Percentiles rank a stretch among this genome's conserved stretches.
Conservation (phyloP, 75 land plant species). For the Picea sitchensis region DNA sequence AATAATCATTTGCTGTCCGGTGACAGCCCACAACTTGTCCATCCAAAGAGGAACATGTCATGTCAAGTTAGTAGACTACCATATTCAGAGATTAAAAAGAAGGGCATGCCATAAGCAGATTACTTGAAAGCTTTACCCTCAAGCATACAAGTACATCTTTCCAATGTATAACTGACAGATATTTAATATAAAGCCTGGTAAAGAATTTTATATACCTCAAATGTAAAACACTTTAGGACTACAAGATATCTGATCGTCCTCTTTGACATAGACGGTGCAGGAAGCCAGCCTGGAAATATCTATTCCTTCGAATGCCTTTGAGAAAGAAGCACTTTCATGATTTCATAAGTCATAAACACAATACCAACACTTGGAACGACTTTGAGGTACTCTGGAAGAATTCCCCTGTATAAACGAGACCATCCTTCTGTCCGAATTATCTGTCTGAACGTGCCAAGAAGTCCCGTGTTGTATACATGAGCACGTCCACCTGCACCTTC, state of each 20-base stretch:
- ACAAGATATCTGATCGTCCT: no score
- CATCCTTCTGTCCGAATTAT: constrained; percentile 67
- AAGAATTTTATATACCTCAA: no score
- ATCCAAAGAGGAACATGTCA: no score
- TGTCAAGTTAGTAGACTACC: constrained; percentile 16
- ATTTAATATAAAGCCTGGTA: no score
- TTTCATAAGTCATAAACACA: constrained; percentile 93
- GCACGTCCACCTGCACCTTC: constrained; percentile 88
- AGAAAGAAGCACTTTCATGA: constrained; percentile 53
- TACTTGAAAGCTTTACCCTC: no score
- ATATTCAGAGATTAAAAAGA: no score
- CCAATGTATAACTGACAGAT: constrained; percentile 38
- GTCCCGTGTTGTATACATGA: constrained; percentile 63
- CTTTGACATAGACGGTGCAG: constrained; percentile 25
- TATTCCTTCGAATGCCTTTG: constrained; percentile 7
- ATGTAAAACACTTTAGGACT: no score
- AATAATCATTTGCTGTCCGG: no score
- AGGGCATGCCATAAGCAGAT: no score
- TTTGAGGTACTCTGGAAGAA: constrained; percentile 90
- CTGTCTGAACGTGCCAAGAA: constrained; percentile 62
- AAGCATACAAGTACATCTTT: constrained; percentile 32
- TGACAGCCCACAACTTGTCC: no score
- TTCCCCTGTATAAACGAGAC: constrained; percentile 76
- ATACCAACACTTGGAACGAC: constrained; percentile 93
- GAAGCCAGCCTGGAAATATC: neutral